These are phyloP conservation scores for Mucor velutinosus DNA, from an alignment of 371 early-diverging fungal species.

Conservation along the genomic window DNA sequence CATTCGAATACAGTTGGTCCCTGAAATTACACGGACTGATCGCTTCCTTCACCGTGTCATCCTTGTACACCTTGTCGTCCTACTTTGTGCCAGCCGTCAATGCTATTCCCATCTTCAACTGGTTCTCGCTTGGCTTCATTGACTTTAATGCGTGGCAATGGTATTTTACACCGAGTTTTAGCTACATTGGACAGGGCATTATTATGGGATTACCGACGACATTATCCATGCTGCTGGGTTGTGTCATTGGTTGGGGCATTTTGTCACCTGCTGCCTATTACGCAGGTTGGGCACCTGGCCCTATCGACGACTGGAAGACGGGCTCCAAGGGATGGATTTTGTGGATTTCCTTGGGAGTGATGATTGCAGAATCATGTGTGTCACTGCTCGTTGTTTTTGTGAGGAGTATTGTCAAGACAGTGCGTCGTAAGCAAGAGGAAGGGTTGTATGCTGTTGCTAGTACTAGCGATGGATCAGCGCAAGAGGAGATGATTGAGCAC, in stretches of 20 bases:
- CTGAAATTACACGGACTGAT: conserved; percentile 59
- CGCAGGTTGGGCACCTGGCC: conserved; percentile 78
- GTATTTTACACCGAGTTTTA: conserved; percentile 76
- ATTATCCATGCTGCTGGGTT: conserved; percentile 63
- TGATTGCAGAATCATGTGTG: conserved; percentile 78
- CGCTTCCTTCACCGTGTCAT: conserved; percentile 62
- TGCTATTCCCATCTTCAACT: conserved; percentile 70
- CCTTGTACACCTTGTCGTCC: conserved; percentile 64
- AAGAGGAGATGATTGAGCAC: conserved; percentile 26
- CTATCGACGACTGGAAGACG: conserved; percentile 68
- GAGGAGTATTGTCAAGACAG: conserved; percentile 24
- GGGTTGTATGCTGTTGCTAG: not conserved
- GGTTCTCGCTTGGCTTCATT: conserved; percentile 45
- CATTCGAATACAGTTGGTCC: conserved; percentile 60
- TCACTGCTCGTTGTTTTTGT: conserved; percentile 62
- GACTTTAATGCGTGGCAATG: conserved; percentile 68
- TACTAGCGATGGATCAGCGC: conserved; percentile 6
- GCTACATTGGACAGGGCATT: conserved; percentile 83
- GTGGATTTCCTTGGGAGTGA: conserved; percentile 83
- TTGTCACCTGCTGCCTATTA: conserved; percentile 71
- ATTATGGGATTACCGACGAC: conserved; percentile 62
- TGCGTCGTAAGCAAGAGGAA: not conserved
- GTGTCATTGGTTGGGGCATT: conserved; percentile 81
- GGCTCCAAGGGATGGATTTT: conserved; percentile 85
- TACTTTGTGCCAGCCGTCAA: conserved; percentile 67